Base-by-base conservation (phyloP, 257 asterid species). In the Misopates orontium region DNA sequence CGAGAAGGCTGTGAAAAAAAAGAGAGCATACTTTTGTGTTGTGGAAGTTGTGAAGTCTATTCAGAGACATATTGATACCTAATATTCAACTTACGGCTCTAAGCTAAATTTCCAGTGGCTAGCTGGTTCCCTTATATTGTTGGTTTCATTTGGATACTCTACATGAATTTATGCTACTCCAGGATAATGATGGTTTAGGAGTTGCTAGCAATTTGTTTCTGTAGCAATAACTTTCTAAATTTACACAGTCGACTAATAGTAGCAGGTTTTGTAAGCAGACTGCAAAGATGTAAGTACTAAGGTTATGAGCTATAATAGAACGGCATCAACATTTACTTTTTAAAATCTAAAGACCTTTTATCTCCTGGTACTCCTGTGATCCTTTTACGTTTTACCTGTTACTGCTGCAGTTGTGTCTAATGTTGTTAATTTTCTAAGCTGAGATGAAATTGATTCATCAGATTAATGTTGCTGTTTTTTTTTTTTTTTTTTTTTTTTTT, bases 11-110 rank as follows among this genome's bases (percentile, higher is more conserved):
- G n/a, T n/a, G n/a, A n/a, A n/a, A n/a, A n/a, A n/a, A n/a, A n/a
- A n/a, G n/a, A n/a, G n/a, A 3, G 44, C 42, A 64, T 15, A 10
- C 32, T 9, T 66, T 60, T 60, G 36, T 42, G 9, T 17, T 5
- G 10, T 45, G 22, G 6, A 47, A 73, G 67, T 45, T 47, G 12
- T 58, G 41, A 61, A 28, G n/a, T 31, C 22, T 54, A 32, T 56
- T 60, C 8, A 9, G 59, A 73, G 60, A 17, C 20, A 53, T 45
- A 65, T 36, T 53, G 42, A 32, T 23, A 36, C 11, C 56, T 36
- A n/a, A 2, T 44, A 28, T 44, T 45, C 23, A 47, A 18, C 23
- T 24, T 5, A 20, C 58, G 41, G 18, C 45, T 28, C 56, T 24
- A 14, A 14, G 36, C 41, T 51, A 2, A 48, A 18, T 20, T 5